Conservation (phyloP, 2,329 filamentous ascomycete species). For the Fusarium mexicanum region DNA sequence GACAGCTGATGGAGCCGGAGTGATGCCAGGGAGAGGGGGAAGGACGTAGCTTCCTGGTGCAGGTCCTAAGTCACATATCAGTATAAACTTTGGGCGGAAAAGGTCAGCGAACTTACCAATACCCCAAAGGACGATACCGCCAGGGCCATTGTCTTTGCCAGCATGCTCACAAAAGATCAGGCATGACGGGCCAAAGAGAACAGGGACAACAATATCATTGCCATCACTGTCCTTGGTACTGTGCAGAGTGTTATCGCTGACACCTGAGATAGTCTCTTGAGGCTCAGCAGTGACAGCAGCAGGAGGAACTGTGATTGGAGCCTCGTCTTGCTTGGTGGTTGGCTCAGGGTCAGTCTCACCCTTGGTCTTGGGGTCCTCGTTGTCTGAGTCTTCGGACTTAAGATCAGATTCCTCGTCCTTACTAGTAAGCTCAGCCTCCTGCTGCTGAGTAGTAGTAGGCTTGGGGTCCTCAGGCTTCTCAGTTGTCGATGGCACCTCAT, state of each 20-base stretch:
- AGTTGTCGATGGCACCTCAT: not conserved
- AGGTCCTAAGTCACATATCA: not conserved
- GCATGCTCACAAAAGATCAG: slow-evolving; percentile 7
- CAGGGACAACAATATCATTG: not conserved
- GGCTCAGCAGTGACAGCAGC: not conserved
- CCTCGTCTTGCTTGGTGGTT: not conserved
- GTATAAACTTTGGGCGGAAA: rapidly evolving
- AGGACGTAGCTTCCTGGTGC: slow-evolving; percentile 1
- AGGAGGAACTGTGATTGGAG: not conserved
- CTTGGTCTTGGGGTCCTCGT: not conserved
- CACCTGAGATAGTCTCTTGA: not conserved
- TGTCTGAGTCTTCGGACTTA: not conserved
- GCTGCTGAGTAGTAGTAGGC: not conserved
- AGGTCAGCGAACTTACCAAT: not conserved
- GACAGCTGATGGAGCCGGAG: not conserved
- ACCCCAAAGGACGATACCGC: slow-evolving; percentile 1
- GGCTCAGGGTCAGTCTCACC: not conserved
- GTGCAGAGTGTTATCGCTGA: not conserved
- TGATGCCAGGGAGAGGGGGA: not conserved
- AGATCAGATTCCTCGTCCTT: not conserved
- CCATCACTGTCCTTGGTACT: not conserved
- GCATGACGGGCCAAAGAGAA: not conserved
- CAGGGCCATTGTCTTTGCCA: not conserved
- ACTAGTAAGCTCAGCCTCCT: not conserved
- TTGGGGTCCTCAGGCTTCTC: not conserved